These are phyloP conservation scores for Jackrogersella minutella DNA, from an alignment of 495 filamentous ascomycete genomes.

Conservation along the genomic window DNA sequence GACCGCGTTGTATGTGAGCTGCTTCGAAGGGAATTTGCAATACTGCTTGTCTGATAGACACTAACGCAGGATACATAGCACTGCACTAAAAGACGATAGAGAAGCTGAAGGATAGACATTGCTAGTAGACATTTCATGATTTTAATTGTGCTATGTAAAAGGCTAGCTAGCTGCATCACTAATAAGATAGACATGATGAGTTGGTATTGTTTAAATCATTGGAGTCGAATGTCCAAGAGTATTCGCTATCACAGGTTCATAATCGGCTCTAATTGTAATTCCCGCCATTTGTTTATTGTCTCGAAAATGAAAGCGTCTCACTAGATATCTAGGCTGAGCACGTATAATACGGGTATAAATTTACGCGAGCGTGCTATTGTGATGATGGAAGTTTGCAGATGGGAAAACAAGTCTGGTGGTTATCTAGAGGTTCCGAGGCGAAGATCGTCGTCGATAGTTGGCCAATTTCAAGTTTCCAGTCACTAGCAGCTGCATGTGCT, in stretches of 20 bases:
- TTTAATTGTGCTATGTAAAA: background rate
- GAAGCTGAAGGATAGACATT: too few relatives aligned
- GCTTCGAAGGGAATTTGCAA: background rate
- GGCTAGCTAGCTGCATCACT: background rate
- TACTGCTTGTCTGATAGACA: background rate
- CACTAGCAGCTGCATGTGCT: background rate
- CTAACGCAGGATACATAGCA: background rate
- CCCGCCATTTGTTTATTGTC: too few relatives aligned
- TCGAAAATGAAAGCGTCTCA: too few relatives aligned
- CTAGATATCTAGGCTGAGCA: background rate
- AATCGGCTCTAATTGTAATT: too few relatives aligned
- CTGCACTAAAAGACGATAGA: background rate
- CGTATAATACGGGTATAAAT: background rate
- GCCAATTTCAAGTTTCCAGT: background rate
- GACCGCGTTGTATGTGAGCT: too few relatives aligned
- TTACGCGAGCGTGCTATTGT: background rate
- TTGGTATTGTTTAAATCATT: too few relatives aligned
- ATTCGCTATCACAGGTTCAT: too few relatives aligned
- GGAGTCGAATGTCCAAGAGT: too few relatives aligned
- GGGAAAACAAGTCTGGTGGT: background rate
- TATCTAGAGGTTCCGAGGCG: background rate
- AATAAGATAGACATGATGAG: background rate
- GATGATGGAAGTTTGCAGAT: background rate
- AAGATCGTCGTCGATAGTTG: constrained; percentile 7
- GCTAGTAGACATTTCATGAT: background rate